These are phyloP conservation scores for Plectranthus barbatus DNA, from an alignment of 257 asterid genomes.

Conservation along the genomic window DNA sequence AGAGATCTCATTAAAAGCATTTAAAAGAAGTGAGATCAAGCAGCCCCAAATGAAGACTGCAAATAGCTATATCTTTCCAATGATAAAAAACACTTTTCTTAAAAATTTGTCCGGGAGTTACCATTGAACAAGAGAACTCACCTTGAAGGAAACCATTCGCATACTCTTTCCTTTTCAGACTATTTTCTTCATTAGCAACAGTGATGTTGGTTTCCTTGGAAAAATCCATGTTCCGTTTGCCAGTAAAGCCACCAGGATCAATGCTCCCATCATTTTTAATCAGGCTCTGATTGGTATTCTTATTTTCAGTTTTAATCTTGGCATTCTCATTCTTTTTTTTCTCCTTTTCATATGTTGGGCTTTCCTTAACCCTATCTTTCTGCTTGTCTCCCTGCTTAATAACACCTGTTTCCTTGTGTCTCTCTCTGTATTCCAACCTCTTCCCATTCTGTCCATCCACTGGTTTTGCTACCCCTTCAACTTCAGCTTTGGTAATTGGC, in stretches of 20 bases:
- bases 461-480: constrained; percentile 28
- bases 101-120: constrained; percentile 1
- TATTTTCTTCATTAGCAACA: constrained; percentile 30
- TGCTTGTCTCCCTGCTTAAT: constrained; percentile 27
- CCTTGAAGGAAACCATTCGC: constrained; percentile 65
- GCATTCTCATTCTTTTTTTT: constrained; percentile 17
- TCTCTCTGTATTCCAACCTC: constrained; percentile 34
- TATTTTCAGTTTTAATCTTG: constrained; percentile 30
- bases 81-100: neutral
- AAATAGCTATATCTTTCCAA: neutral
- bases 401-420: constrained; percentile 30
- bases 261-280: constrained; percentile 20
- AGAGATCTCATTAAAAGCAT: constrained; percentile 4
- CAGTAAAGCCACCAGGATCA: constrained; percentile 20
- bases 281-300: constrained; percentile 29
- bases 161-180: constrained; percentile 47
- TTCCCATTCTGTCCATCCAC: constrained; percentile 29
- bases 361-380: constrained; percentile 34
- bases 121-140: constrained; percentile 34
- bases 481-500: constrained; percentile 20
- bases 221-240: constrained; percentile 13
- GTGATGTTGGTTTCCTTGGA: constrained; percentile 25
- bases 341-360: constrained; percentile 32
- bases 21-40: neutral
- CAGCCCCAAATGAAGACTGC: neutral